Base-by-base conservation (phyloP, 1,284 basidiomycete species). In the Sporisorium sorghi region DNA sequence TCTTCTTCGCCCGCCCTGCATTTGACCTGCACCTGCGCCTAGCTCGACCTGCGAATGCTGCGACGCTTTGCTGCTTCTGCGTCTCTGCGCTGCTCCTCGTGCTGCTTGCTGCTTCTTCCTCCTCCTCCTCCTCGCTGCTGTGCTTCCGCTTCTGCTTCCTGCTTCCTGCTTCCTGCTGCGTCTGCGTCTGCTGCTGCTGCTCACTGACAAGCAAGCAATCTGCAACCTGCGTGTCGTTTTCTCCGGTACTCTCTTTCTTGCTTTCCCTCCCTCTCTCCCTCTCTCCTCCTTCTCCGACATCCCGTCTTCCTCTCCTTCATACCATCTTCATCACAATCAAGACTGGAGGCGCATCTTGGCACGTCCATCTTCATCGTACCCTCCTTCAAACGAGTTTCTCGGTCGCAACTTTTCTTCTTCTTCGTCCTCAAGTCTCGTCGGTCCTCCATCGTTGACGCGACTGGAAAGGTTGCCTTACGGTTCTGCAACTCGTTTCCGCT, bases 171-270 rank as follows among this genome's bases (percentile, higher is more conserved):
- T n/a, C n/a, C n/a, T n/a, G n/a, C n/a, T n/a, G n/a, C n/a, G n/a
- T n/a, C n/a, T n/a, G n/a, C n/a, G n/a, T n/a, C n/a, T n/a, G 28
- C 60, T 57, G 39, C 46, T 24, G 19, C 49, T 56, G 21, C 50
- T 59, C 53, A 49, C 48, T 47, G 28, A 51, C 58, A 68, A 62
- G 54, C 54, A 56, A 56, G 66, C 66, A 58, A 68, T 58, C 66
- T 69, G 66, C 66, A 71, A 71, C 59, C 54, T 71, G 60, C 57
- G 60, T 65, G 68, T 65, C 68, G 52, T 49, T 71, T 71, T 56
- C 40, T 42, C 44, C 46, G 43, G 43, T 19, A 26, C 28, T 19
- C 21, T 21, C 26, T 40, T 39, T 43, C 49, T 30, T 43, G 19
- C 19, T 40, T 9, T 32, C 39, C 23, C 46, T 39, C 42, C 50